Base-by-base conservation (phyloP, 2,329 filamentous ascomycete species). In the Cladosporium sphaerospermum region DNA sequence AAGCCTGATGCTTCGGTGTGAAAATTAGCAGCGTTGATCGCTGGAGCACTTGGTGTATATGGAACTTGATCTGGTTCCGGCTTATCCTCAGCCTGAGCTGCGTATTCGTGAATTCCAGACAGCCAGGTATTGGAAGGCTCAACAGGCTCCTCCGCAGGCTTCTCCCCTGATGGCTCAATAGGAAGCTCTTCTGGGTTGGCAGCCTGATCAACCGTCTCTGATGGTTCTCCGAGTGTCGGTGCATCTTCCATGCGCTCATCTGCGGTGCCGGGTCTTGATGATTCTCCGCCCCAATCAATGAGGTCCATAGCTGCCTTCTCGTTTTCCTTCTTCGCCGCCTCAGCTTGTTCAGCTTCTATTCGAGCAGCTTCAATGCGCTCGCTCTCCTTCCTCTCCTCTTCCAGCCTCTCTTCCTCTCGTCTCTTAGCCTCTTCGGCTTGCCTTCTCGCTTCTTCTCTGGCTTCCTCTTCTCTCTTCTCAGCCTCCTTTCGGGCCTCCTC, bases 81-180 rank as follows among this genome's bases (percentile, higher is more conserved):
- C 9, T 36, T 51, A 7, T 14, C 3, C 18, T 51, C 48, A n/a
- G 40, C 16, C 16, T 51, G 48, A 8, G 48, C 48, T 18, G 48
- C 48, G 55, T 73, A 74, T 43, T 73, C 70, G 19, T 74, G 66
- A 48, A 75, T 75, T n/a, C 73, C 73, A 56, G 68, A 65, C 11
- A 74, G 63, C 59, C 75, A 72, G 9, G 67, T 64, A 66, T 61
- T 42, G 57, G 64, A 43, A 5, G 47, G 10, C 3, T 42, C 31
- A 5, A 18, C 16, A 4, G n/a, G 18, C 32, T 16, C 10, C 2
- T 43, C n/a, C 9, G 23, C 23, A 43, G 14, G 16, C 5, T 42
- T n/a, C 39, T 49, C 37, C 14, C 36, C 10, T n/a, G 23, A 18
- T 7, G 23, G 39, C 16, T 50, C 47, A 3, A 39, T 19, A n/a